These are phyloP conservation scores for Prunus dulcis DNA, from an alignment of 306 rosid species.

Conservation along the genomic window DNA sequence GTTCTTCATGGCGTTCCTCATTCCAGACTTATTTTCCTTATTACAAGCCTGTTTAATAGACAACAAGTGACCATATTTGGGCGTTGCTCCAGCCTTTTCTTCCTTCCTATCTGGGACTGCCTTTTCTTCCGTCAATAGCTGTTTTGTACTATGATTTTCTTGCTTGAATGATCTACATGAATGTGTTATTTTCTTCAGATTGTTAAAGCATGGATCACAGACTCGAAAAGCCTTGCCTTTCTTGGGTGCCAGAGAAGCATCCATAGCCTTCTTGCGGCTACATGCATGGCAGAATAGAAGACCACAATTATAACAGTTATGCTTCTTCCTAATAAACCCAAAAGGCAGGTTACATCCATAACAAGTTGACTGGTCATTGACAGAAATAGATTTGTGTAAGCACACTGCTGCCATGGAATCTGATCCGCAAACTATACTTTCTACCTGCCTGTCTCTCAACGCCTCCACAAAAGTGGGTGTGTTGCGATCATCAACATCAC, in stretches of 20 bases:
- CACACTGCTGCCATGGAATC: conserved; percentile 76
- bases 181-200: conserved; percentile 35
- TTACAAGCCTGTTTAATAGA: conserved; percentile 45
- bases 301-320: conserved; percentile 82
- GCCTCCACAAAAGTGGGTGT: conserved; percentile 65
- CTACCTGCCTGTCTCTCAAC: conserved; percentile 57
- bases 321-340: conserved; percentile 80
- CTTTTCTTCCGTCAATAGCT: conserved; percentile 29
- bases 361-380: conserved; percentile 65
- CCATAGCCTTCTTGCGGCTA: conserved; percentile 49
- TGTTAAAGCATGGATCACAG: conserved; percentile 66
- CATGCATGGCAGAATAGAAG: conserved; percentile 68
- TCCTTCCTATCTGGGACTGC: conserved; percentile 42
- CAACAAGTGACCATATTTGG: conserved; percentile 41
- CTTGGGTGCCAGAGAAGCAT: conserved; percentile 74
- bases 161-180: conserved; percentile 27
- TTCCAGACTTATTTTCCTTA: conserved; percentile 49
- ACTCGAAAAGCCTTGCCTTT: conserved; percentile 70
- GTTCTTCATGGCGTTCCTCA: conserved; percentile 45
- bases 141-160: conserved; percentile 25
- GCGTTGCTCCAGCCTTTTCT: conserved; percentile 43
- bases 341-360: conserved; percentile 72
- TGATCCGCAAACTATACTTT: conserved; percentile 70
- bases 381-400: conserved; percentile 67
- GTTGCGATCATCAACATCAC: conserved; percentile 58